A percentile compares a stretch with the other conserved stretches of the same genome.
Evolutionary conservation across 2,329 filamentous ascomycete species (phyloP).

Genomic region (Coleophoma eucalyptorum): DNA sequence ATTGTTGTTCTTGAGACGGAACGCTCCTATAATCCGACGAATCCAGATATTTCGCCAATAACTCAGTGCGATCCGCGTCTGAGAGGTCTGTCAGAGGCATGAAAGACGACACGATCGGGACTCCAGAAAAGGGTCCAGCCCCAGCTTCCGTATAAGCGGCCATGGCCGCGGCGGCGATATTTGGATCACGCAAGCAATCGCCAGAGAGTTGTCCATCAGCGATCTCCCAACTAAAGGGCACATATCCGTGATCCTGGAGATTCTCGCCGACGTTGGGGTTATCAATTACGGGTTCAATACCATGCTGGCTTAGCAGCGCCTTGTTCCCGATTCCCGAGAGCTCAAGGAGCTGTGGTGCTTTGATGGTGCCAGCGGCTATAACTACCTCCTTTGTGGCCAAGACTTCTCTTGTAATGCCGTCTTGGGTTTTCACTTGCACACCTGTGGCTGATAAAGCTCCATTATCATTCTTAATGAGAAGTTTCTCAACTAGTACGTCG

Average conservation of each 20-base stretch:
- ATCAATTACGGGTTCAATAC: constrained; percentile 13
- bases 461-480: constrained; percentile 31
- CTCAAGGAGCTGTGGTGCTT: constrained; percentile 27
- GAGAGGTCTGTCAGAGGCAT: constrained; percentile 8
- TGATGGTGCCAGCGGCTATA: constrained; percentile 21
- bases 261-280: constrained; percentile 21
- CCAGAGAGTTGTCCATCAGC: constrained; percentile 2
- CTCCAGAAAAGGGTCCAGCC: constrained; percentile 8
- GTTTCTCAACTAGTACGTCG: constrained; percentile 76
- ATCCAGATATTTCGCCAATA: constrained; percentile 4
- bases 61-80: constrained; percentile 1
- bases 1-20: constrained; percentile 7
- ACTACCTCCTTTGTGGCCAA: constrained; percentile 22
- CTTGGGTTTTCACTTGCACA: constrained; percentile 6
- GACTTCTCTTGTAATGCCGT: constrained; percentile 9
- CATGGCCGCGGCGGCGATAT: constrained; percentile 9
- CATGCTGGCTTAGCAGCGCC: constrained; percentile 10
- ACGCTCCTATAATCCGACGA: not conserved
- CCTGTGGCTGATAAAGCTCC: constrained; percentile 3
- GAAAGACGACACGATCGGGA: constrained; percentile 10
- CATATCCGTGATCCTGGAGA: constrained; percentile 10
- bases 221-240: constrained; percentile 3
- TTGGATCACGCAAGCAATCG: constrained; percentile 3
- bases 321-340: constrained; percentile 26
- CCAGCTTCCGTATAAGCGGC: constrained; percentile 7